Conservation (phyloP, 2,329 filamentous ascomycete genomes). For the Clarireedia homoeocarpa region DNA sequence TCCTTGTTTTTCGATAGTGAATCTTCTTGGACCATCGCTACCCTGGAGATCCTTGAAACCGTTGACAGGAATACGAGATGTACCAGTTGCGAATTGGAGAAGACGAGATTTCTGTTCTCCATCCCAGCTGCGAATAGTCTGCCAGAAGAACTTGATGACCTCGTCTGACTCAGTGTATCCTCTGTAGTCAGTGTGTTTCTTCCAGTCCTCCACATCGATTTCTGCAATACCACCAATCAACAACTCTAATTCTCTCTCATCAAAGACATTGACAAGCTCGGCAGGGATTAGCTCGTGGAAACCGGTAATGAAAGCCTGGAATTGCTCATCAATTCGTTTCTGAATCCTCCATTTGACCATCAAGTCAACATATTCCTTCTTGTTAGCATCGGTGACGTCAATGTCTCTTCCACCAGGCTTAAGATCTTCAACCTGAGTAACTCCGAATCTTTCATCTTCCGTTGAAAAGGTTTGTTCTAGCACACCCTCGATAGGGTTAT, state of each 20-base stretch:
- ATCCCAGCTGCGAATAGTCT: slow-evolving; percentile 93
- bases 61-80: slow-evolving; percentile 95
- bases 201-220: slow-evolving; percentile 99
- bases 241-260: slow-evolving; percentile 92
- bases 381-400: slow-evolving; percentile 96
- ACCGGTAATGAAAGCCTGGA: slow-evolving; percentile 93
- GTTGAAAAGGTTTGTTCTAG: slow-evolving; percentile 94
- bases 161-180: slow-evolving; percentile 97
- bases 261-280: slow-evolving; percentile 96
- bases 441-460: slow-evolving; percentile 94
- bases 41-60: slow-evolving; percentile 99
- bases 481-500: slow-evolving; percentile 94
- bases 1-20: slow-evolving; percentile 97
- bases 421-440: slow-evolving; percentile 87
- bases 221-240: slow-evolving; percentile 99
- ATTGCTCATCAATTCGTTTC: slow-evolving; percentile 96
- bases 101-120: slow-evolving; percentile 96
- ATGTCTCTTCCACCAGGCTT: slow-evolving; percentile 87
- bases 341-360: slow-evolving; percentile 99
- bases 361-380: slow-evolving; percentile 95
- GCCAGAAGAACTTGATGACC: slow-evolving; percentile 98
- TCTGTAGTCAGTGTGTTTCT: slow-evolving; percentile 99
- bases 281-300: slow-evolving; percentile 97
- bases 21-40: slow-evolving; percentile 87
- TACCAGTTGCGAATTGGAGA: slow-evolving; percentile 94